Evolutionary conservation across 2,329 filamentous ascomycete species (phyloP).

Genomic region (Fusarium beomiforme): DNA sequence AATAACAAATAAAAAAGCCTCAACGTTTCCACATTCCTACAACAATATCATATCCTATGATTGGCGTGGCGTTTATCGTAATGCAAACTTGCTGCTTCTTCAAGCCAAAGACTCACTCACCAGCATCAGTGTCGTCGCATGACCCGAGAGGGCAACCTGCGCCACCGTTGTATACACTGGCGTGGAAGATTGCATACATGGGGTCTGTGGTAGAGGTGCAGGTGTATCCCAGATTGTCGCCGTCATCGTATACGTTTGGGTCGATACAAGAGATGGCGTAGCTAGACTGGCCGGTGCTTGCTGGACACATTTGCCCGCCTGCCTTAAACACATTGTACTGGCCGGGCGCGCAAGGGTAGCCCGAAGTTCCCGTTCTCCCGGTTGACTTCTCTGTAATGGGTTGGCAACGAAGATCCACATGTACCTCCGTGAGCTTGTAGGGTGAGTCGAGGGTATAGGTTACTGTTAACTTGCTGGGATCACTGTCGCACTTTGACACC

Average conservation of each 20-base stretch:
- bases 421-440: not conserved
- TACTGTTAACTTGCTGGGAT: not conserved
- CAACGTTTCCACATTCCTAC: no score
- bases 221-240: not conserved
- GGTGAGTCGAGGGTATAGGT: not conserved
- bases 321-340: not conserved
- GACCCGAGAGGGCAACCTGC: not conserved
- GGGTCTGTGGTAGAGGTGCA: not conserved
- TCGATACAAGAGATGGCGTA: not conserved
- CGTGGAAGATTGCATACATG: not conserved
- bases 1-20: no score
- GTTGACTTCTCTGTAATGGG: not conserved
- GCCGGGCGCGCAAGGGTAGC: not conserved
- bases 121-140: not conserved
- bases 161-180: not conserved
- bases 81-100: no score
- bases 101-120: no score
- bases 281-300: not conserved
- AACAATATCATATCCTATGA: no score
- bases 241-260: not conserved
- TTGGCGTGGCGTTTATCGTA: no score
- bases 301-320: not conserved
- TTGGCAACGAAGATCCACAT: not conserved
- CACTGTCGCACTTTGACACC: not conserved
- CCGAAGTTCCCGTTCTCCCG: not conserved